phyloP scores from a whole-genome alignment of 1,284 basidiomycete genomes.

The Cystobasidium sp. region DNA sequence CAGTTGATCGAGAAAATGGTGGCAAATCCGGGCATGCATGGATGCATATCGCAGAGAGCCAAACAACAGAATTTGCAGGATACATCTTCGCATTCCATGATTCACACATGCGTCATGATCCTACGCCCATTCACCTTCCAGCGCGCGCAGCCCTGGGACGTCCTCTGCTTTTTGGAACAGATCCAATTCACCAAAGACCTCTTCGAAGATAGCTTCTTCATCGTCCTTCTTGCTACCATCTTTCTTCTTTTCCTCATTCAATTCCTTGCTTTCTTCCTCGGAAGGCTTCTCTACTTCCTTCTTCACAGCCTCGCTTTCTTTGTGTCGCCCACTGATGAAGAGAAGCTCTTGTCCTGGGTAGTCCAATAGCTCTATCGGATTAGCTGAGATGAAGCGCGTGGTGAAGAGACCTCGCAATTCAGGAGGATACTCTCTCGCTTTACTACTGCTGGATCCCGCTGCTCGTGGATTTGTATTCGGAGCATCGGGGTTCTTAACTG shows the following conservation, averaged over 20 bases:
- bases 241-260: conserved; percentile 58
- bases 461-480: conserved; percentile 55
- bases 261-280: conserved; percentile 62
- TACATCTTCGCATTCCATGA: not conserved
- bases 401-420: conserved; percentile 48
- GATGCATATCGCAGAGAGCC: no score
- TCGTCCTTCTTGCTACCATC: conserved; percentile 59
- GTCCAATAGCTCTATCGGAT: conserved; percentile 64
- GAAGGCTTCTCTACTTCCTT: conserved; percentile 63
- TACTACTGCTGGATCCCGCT: conserved; percentile 15
- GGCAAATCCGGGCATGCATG: no score
- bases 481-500: conserved; percentile 59
- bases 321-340: conserved; percentile 60
- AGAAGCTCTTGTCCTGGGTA: conserved; percentile 66
- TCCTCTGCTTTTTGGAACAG: conserved; percentile 37
- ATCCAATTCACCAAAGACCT: conserved; percentile 64
- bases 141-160: conserved; percentile 45
- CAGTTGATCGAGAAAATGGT: no score
- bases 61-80: not conserved
- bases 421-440: conserved; percentile 45
- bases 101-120: not conserved
- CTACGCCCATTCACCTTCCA: conserved; percentile 51
- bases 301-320: conserved; percentile 56
- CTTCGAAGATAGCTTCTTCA: conserved; percentile 61
- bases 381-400: conserved; percentile 63